These are phyloP conservation scores for Dactylellina parvicollis DNA, from an alignment of 2,329 filamentous ascomycete species.

Conservation along the genomic window DNA sequence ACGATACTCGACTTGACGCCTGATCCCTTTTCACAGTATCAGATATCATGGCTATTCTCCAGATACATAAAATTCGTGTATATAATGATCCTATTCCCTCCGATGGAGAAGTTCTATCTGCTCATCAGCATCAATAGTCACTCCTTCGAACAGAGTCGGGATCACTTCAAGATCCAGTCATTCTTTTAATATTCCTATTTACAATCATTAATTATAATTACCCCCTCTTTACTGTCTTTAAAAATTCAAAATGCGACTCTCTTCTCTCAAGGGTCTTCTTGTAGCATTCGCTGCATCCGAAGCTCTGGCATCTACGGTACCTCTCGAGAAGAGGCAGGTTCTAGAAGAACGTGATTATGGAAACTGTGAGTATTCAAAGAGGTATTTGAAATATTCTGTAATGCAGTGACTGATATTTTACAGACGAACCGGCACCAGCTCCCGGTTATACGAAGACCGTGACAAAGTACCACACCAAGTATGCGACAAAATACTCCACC, in stretches of 20 bases:
- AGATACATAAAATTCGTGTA: too few species aligned
- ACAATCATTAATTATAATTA: background rate
- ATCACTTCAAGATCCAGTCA: background rate
- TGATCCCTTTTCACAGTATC: too few species aligned
- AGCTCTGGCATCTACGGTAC: background rate
- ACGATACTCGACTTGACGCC: too few species aligned
- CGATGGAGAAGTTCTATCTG: too few species aligned
- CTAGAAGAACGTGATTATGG: constrained; percentile 1
- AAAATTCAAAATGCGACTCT: background rate
- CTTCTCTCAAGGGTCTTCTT: background rate
- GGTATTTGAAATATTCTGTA: background rate
- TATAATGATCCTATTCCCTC: background rate
- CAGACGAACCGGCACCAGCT: background rate
- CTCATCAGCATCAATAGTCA: background rate
- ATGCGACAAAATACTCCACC: background rate
- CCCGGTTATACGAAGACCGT: background rate
- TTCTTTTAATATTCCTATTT: background rate
- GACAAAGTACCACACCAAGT: background rate
- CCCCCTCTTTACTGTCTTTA: background rate
- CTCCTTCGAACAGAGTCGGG: too few species aligned
- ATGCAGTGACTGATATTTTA: background rate
- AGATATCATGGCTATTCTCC: too few species aligned
- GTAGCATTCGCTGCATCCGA: constrained; percentile 5
- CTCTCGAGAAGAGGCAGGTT: background rate
- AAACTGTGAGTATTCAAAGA: background rate